Percentiles rank a stretch among this genome's conserved stretches.
Evolutionary conservation across 2,329 filamentous ascomycete genomes (phyloP).

Genomic region (Stagonosporopsis tanaceti): DNA sequence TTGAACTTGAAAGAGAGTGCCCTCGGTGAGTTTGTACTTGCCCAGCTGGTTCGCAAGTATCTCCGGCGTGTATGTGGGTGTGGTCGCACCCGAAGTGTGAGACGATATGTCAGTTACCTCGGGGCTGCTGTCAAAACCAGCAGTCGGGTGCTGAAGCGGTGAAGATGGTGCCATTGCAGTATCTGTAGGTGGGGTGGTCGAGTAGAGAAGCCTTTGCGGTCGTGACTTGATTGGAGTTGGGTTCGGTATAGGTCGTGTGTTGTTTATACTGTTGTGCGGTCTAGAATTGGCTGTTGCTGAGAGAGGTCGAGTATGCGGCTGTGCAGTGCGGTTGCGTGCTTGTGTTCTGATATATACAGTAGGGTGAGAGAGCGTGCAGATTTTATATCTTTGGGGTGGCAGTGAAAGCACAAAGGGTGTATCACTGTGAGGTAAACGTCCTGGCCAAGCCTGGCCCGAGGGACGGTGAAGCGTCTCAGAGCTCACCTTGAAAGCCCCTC

Average conservation of each 20-base stretch:
- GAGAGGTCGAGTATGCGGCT: background rate
- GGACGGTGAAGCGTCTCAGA: background rate
- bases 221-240: background rate
- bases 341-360: background rate
- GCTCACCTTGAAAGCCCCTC: slow-evolving; percentile 5
- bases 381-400: slow-evolving; percentile 1
- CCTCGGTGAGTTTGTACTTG: slow-evolving; percentile 27
- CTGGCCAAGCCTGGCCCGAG: background rate
- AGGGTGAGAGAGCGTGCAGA: background rate
- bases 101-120: slow-evolving; percentile 12
- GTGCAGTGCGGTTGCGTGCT: background rate
- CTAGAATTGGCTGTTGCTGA: background rate
- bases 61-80: slow-evolving; percentile 15
- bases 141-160: background rate
- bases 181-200: background rate
- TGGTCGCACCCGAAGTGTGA: slow-evolving; percentile 18
- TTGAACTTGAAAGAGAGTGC: slow-evolving; percentile 26
- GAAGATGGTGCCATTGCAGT: background rate
- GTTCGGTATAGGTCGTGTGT: background rate
- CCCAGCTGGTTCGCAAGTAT: slow-evolving; percentile 24
- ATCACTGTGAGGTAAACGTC: background rate
- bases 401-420: slow-evolving; percentile 2
- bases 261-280: background rate
- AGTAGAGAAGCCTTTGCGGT: background rate
- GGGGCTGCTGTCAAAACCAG: slow-evolving; percentile 8